These are phyloP conservation scores for Aspergillus brasiliensis DNA, from an alignment of 2,329 filamentous ascomycete species.

Conservation along the genomic window DNA sequence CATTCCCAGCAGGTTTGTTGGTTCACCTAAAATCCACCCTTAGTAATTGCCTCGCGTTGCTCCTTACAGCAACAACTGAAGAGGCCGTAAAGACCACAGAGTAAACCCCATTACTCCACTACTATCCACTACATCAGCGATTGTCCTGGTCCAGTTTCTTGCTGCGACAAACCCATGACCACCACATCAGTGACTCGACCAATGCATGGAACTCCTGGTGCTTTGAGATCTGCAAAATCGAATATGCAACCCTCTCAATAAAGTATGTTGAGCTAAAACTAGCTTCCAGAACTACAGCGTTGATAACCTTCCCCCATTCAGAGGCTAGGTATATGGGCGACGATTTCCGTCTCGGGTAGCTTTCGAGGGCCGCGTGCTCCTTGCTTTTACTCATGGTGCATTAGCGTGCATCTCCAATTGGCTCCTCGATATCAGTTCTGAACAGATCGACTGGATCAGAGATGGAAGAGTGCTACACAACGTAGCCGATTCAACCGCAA, in stretches of 20 bases:
- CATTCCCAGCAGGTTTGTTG: neutral
- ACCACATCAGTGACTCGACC: neutral
- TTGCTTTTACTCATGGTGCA: too few relatives aligned
- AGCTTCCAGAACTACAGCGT: neutral
- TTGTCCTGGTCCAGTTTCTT: neutral
- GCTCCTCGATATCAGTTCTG: too few relatives aligned
- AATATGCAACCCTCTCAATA: neutral
- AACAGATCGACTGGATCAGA: too few relatives aligned
- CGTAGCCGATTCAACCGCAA: neutral
- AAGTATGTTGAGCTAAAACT: neutral
- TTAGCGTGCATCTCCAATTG: too few relatives aligned
- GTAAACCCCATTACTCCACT: neutral
- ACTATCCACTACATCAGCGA: neutral
- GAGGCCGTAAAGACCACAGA: neutral
- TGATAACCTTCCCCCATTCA: too few relatives aligned
- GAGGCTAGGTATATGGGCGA: too few relatives aligned
- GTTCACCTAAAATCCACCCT: too few relatives aligned
- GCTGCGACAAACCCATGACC: neutral
- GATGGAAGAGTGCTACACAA: neutral
- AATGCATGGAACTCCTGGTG: neutral
- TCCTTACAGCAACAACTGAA: neutral
- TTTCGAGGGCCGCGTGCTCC: too few relatives aligned
- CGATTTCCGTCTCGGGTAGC: too few relatives aligned
- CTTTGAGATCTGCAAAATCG: neutral
- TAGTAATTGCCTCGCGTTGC: neutral